A percentile compares a stretch with the other conserved stretches of the same genome.
These are phyloP conservation scores for Flaveria sonorensis DNA, from an alignment of 129 eudicot genomes.

Conservation along the genomic window DNA sequence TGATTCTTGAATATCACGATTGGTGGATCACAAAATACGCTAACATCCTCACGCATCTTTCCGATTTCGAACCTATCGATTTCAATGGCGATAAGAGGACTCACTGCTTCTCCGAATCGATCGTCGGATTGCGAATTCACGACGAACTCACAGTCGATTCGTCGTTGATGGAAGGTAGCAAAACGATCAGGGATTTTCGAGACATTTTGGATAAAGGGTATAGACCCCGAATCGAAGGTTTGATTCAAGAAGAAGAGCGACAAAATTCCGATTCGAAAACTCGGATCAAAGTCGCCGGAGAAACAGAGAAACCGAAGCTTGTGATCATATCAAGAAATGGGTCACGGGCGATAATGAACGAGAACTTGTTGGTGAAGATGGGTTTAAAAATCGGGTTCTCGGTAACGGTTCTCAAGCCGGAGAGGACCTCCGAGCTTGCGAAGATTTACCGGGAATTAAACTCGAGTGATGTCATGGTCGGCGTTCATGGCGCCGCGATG, in stretches of 20 bases:
- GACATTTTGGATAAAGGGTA: conserved; percentile 73
- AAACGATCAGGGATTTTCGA: conserved; percentile 69
- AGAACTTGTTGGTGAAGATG: conserved; percentile 56
- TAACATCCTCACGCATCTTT: conserved; percentile 63
- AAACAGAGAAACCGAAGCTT: conserved; percentile 55
- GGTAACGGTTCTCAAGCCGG: conserved; percentile 66
- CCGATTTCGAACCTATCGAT: conserved; percentile 75
- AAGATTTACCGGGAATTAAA: conserved; percentile 66
- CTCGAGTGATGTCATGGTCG: conserved; percentile 90
- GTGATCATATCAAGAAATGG: conserved; percentile 79
- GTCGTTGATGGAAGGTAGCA: conserved; percentile 51
- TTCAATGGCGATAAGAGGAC: conserved; percentile 65
- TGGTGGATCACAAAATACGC: conserved; percentile 94
- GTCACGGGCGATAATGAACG: conserved; percentile 77
- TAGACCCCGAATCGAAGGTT: conserved; percentile 62
- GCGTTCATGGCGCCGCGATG: conserved; percentile 99
- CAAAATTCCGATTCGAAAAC: conserved; percentile 36
- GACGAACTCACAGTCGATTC: conserved; percentile 76
- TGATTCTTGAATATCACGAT: conserved; percentile 82
- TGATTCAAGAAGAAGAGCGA: conserved; percentile 60
- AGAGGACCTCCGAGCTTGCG: conserved; percentile 69
- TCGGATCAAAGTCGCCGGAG: conserved; percentile 9
- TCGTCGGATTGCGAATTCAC: conserved; percentile 78
- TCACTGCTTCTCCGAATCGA: conserved; percentile 86
- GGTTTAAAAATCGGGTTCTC: conserved; percentile 69